phyloP scores from a whole-genome alignment of 2,329 filamentous ascomycete genomes.

The Verticillium isaacii region DNA sequence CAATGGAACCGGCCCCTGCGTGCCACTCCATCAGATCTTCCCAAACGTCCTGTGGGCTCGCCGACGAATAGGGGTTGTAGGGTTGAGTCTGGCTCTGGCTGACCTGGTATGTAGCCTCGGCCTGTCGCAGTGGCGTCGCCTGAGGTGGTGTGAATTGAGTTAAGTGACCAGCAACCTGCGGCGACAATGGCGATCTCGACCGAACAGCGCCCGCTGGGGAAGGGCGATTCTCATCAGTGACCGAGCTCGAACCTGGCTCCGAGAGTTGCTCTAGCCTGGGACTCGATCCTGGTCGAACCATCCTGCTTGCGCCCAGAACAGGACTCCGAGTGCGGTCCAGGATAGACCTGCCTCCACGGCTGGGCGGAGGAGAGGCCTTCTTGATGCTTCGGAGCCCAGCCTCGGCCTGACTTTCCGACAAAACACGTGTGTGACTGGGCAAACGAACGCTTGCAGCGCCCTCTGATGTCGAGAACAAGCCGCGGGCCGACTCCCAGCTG shows the following conservation, averaged over 20 bases:
- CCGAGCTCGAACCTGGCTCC: background rate
- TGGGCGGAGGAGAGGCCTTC: conserved; percentile 26
- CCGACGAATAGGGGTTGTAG: background rate
- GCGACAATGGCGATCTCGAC: background rate
- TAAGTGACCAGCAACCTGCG: background rate
- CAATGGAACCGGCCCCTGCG: background rate
- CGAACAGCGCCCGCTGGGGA: background rate
- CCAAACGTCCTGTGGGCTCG: background rate
- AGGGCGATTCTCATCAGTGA: background rate
- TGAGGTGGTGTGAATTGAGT: background rate
- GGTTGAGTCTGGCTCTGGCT: background rate
- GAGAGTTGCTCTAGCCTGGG: background rate
- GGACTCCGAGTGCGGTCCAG: conserved; percentile 16
- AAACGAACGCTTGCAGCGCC: conserved; percentile 11
- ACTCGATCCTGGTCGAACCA: background rate
- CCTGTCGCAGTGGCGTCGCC: background rate
- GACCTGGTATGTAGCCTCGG: background rate
- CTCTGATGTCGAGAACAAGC: conserved; percentile 22
- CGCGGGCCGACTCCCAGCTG: conserved; percentile 32
- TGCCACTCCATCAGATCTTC: background rate
- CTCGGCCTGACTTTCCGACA: conserved; percentile 34
- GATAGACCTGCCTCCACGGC: conserved; percentile 20
- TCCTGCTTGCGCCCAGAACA: background rate
- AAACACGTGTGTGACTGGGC: conserved; percentile 21
- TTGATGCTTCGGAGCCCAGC: conserved; percentile 37